phyloP scores from a whole-genome alignment of 2,329 filamentous ascomycete species.

The Pseudophaeomoniella oleicola region DNA sequence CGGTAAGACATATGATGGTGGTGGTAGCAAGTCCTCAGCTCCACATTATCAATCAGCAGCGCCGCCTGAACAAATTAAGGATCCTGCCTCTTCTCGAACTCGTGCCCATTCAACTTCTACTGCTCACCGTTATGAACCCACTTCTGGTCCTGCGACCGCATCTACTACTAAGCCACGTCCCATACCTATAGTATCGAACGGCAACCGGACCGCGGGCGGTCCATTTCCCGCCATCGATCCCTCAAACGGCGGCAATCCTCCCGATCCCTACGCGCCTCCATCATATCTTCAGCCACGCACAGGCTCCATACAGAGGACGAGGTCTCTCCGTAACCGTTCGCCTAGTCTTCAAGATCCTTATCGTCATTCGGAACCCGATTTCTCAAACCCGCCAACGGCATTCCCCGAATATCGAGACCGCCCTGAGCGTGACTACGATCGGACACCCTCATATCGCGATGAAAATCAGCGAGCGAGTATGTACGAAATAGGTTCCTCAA shows the following conservation, averaged over 20 bases:
- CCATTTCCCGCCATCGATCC: background rate
- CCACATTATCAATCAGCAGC: background rate
- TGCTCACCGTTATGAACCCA: background rate
- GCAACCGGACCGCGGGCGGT: background rate
- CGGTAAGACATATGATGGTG: slow-evolving; percentile 40
- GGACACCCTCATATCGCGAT: background rate
- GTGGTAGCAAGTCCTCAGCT: slow-evolving; percentile 1
- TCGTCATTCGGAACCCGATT: background rate
- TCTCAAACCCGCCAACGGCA: background rate
- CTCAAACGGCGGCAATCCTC: background rate
- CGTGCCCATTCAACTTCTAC: background rate
- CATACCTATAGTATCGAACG: background rate
- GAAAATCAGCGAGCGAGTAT: background rate
- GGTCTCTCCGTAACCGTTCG: background rate
- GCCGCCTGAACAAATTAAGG: background rate
- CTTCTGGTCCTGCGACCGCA: slow-evolving; percentile 3
- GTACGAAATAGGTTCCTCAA: background rate
- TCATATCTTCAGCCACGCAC: background rate
- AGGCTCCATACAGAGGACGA: background rate
- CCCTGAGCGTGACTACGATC: background rate
- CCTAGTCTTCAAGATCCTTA: background rate
- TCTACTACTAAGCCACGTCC: background rate
- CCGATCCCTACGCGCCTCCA: background rate
- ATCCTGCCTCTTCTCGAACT: background rate
- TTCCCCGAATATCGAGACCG: background rate